These are phyloP conservation scores for Saccharum spontaneum DNA, from an alignment of 176 grass and related monocot genomes.

Conservation along the genomic window DNA sequence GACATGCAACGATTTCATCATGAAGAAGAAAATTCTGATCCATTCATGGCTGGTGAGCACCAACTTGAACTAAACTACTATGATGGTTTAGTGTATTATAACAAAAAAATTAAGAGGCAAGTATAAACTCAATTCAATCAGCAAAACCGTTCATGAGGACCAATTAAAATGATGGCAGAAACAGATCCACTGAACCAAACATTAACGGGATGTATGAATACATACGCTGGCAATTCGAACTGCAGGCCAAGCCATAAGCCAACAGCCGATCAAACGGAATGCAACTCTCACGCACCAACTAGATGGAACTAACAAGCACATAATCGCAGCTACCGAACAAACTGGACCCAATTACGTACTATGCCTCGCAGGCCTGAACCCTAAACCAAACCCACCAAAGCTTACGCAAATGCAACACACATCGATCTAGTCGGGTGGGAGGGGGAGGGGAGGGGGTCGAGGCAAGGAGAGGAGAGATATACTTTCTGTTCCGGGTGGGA, in stretches of 20 bases:
- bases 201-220: not conserved
- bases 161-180: not conserved
- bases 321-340: not conserved
- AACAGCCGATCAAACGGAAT: not conserved
- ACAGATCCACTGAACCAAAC: not conserved
- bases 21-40: not conserved
- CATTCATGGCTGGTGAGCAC: not conserved
- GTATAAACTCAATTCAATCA: not conserved
- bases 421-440: not conserved
- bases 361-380: not conserved
- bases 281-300: not conserved
- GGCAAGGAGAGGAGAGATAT: not conserved
- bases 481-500: constrained; percentile 20
- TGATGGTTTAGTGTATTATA: not conserved
- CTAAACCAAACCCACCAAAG: constrained; percentile 14
- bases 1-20: not conserved
- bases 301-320: not conserved
- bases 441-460: not conserved
- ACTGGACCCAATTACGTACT: not conserved
- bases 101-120: not conserved
- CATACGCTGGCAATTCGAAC: not conserved
- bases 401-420: not conserved
- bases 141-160: not conserved
- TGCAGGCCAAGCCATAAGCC: not conserved
- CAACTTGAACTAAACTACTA: not conserved